Base-by-base conservation (phyloP, 1,139 yeast species). In the Geotrichum siamense region DNA sequence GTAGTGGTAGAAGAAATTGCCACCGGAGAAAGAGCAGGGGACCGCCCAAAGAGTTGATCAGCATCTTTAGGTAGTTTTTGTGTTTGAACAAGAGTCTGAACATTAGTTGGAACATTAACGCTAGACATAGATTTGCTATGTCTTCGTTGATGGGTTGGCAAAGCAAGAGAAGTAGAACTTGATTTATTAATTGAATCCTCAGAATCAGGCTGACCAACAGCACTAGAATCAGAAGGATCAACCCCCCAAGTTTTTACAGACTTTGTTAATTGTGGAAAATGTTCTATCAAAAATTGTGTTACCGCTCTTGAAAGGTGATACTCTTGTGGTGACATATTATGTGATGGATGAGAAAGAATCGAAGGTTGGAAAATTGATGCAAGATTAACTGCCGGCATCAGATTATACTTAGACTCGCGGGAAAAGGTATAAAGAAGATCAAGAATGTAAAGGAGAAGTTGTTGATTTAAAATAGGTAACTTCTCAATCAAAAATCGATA, bases 331-430 rank as follows among this genome's bases (percentile, higher is more conserved):
- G 82, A 77, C 79, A 89, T 76, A 60, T 87, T 96, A 62, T 91
- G 97, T 54, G 73, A 75, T 5, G 96, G 96, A 60, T 91, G 97
- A 2, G 94, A 83, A 40, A 93, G 69, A 15, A 93, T 78, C 17
- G 95, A 83, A 2, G 98, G 98, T 64, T 91, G 98, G 67, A 93
- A 91, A 49, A 91, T 85, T 1, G 97, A 96, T 0, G 97, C 95
- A 53, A 91, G 69, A 59, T 93, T 91, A 54, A 91, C 76, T 2
- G 95, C 85, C 2, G 96, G 80, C 99, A 91, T 91, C 54, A 86
- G 70, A 60, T 89, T 91, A 48, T 76, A 77, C 39, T 75, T 77
- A 8, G 91, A 72, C 56, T 83, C 81, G 50, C 83, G 78, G 42
- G 89, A 85, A 53, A 91, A 94, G 69, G 87, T 76, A 9, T 94